Conservation (phyloP, 106 monocot species). For the Phalaenopsis equestris region DNA sequence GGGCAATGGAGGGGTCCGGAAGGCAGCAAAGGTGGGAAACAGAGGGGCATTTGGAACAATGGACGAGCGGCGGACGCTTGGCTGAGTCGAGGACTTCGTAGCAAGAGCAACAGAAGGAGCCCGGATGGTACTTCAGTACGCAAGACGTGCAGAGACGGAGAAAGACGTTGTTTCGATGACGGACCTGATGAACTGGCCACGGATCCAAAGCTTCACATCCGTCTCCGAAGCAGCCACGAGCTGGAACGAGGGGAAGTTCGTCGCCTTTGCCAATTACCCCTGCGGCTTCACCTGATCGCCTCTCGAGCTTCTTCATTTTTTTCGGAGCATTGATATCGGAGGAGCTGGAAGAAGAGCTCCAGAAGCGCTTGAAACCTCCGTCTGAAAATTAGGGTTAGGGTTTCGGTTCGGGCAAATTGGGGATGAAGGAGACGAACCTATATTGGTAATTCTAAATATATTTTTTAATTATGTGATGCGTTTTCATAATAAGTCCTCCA, state of each 20-base stretch:
- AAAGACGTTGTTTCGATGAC: conserved; percentile 32
- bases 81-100: conserved; percentile 32
- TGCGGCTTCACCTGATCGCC: neutral
- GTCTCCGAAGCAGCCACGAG: conserved; percentile 42
- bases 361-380: neutral
- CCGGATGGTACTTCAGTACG: conserved; percentile 48
- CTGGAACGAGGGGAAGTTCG: neutral
- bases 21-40: conserved; percentile 49
- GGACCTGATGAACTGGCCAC: conserved; percentile 64
- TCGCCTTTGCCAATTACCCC: neutral
- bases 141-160: conserved; percentile 71
- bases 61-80: conserved; percentile 16
- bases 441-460: neutral
- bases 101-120: conserved; percentile 50
- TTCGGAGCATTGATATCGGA: neutral
- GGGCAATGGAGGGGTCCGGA: conserved; percentile 10
- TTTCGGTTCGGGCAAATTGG: neutral
- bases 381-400: conserved; percentile 13
- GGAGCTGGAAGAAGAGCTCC: neutral
- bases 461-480: no score
- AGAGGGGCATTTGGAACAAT: conserved; percentile 45
- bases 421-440: conserved; percentile 6
- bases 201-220: conserved; percentile 35
- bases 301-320: conserved; percentile 3
- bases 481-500: no score